Evolutionary conservation across 2,329 filamentous ascomycete genomes (phyloP).

Genomic region (Camptophora hylomeconis): DNA sequence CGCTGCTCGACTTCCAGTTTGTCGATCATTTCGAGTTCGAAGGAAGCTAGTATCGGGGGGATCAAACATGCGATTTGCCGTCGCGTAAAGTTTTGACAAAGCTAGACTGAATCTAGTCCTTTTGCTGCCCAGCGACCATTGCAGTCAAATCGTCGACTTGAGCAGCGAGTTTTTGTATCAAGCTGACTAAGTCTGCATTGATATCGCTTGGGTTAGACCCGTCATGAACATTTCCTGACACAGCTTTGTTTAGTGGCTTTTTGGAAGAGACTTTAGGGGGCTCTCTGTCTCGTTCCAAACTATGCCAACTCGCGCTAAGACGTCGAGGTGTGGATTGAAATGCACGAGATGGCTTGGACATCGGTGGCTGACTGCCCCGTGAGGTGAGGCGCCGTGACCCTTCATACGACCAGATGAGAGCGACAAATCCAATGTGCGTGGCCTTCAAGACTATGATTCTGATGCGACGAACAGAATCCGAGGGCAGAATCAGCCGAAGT

Average conservation of each 20-base stretch:
- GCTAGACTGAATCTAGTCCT: conserved; percentile 12
- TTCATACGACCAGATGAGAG: conserved; percentile 44
- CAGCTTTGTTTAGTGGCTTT: too few relatives aligned
- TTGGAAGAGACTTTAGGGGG: too few relatives aligned
- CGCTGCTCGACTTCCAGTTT: conserved; percentile 17
- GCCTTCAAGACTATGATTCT: conserved; percentile 46
- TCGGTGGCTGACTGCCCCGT: conserved; percentile 13
- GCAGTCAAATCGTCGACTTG: conserved; percentile 18
- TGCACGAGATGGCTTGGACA: conserved; percentile 10
- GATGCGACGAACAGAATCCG: conserved; percentile 39
- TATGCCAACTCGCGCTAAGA: conserved; percentile 9
- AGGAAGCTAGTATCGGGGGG: conserved; percentile 2
- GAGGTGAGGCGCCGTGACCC: conserved; percentile 21
- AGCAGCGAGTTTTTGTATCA: conserved; percentile 15
- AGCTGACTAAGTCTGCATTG: conserved; percentile 12
- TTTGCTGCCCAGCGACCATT: conserved; percentile 16
- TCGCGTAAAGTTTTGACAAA: conserved; percentile 1
- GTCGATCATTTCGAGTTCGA: too few relatives aligned
- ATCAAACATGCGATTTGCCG: conserved; percentile 1
- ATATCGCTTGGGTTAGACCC: conserved; percentile 12
- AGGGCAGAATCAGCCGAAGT: conserved; percentile 42
- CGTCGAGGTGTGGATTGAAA: conserved; percentile 11
- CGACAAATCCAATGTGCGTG: conserved; percentile 46
- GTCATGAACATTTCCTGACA: not conserved
- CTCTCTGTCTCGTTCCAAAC: too few relatives aligned